Evolutionary conservation across 2,329 filamentous ascomycete genomes (phyloP).

Genomic region (Xylaria sp.): DNA sequence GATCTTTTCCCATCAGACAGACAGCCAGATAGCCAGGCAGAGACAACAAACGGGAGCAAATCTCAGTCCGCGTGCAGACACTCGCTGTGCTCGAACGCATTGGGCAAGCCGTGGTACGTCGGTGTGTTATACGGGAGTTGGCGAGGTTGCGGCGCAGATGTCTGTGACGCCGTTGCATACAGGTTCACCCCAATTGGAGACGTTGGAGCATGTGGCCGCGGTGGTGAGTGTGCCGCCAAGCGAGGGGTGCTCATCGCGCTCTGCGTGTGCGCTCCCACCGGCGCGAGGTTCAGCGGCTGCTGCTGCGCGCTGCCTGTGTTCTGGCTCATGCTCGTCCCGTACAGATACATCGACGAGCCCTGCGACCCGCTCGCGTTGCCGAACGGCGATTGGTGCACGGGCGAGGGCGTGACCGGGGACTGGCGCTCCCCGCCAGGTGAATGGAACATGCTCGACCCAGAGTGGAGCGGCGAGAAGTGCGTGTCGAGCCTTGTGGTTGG

Average conservation of each 20-base stretch:
- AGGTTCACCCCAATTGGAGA: conserved; percentile 29
- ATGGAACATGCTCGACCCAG: conserved; percentile 23
- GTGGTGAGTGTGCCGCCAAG: conserved; percentile 13
- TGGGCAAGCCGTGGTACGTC: conserved; percentile 25
- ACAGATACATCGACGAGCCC: conserved; percentile 25
- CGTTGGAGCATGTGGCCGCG: conserved; percentile 26
- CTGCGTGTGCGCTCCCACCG: conserved; percentile 26
- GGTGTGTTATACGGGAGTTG: conserved; percentile 28
- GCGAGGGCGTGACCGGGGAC: conserved; percentile 28
- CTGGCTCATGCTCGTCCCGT: conserved; percentile 21
- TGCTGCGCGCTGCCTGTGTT: conserved; percentile 8
- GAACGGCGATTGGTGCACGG: conserved; percentile 29
- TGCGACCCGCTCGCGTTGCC: conserved; percentile 19
- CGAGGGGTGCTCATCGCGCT: conserved; percentile 25
- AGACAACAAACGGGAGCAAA: neutral
- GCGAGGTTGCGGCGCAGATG: conserved; percentile 26
- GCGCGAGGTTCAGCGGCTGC: conserved; percentile 25
- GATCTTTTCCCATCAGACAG: too few relatives aligned
- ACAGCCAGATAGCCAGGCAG: too few relatives aligned
- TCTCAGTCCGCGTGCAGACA: conserved; percentile 7
- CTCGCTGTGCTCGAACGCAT: conserved; percentile 27
- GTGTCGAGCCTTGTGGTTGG: conserved; percentile 29
- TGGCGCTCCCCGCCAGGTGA: conserved; percentile 26
- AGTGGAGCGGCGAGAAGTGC: conserved; percentile 26
- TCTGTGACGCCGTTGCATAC: conserved; percentile 28